Evolutionary conservation across 768 basidiomycete genomes (phyloP).

Genomic region (Sistotremastrum suecicum): DNA sequence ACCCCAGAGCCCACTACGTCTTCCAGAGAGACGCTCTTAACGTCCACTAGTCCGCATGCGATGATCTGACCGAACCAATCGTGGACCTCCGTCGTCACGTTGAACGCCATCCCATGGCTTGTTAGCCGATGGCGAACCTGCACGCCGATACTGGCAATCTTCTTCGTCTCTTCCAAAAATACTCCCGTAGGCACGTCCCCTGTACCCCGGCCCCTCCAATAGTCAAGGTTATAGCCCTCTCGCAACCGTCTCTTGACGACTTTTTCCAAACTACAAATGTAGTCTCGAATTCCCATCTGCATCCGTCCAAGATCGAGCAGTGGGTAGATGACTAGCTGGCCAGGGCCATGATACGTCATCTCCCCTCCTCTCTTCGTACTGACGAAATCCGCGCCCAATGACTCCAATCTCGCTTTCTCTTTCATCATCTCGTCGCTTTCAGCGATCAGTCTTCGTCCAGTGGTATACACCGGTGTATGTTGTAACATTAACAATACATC

Average conservation of each 20-base stretch:
- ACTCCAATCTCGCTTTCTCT: conserved; percentile 51
- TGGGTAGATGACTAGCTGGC: conserved; percentile 93
- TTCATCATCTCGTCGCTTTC: conserved; percentile 30
- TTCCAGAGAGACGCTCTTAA: conserved; percentile 21
- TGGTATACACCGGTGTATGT: conserved; percentile 90
- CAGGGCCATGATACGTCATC: conserved; percentile 94
- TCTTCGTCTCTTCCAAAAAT: conserved; percentile 66
- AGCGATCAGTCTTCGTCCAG: conserved; percentile 75
- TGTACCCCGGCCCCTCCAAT: conserved; percentile 20
- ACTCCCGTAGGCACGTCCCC: conserved; percentile 60
- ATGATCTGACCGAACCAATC: conserved; percentile 80
- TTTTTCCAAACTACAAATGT: conserved; percentile 73
- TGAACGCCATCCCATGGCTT: conserved; percentile 89
- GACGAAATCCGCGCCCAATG: conserved; percentile 80
- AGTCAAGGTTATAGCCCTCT: conserved; percentile 27
- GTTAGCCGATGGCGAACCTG: conserved; percentile 92
- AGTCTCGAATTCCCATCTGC: conserved; percentile 57
- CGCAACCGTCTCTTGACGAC: conserved; percentile 49
- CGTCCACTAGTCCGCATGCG: conserved; percentile 81
- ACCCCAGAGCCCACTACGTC: too few relatives aligned
- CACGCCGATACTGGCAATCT: conserved; percentile 92
- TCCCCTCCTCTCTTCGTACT: conserved; percentile 78
- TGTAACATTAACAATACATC: conserved; percentile 72
- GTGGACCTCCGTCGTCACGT: conserved; percentile 69
- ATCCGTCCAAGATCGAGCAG: conserved; percentile 79